Evolutionary conservation across 179 eudicot genomes (phyloP).

Genomic region (Carnegiea gigantea): DNA sequence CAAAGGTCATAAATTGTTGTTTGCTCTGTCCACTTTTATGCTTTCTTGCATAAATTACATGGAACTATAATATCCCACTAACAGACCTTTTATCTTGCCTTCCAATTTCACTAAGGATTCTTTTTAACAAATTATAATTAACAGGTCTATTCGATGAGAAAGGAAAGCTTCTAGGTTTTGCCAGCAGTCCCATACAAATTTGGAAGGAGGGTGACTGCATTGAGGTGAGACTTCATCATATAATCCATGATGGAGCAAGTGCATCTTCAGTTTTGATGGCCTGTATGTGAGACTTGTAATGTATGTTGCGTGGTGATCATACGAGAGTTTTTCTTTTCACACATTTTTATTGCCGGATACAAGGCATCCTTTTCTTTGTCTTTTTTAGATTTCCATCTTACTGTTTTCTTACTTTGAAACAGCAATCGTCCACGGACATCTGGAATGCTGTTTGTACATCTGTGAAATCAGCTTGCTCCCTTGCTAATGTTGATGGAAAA

Average conservation of each 20-base stretch:
- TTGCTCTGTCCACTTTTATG: background rate
- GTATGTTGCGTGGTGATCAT: background rate
- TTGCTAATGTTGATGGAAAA: slow-evolving; percentile 68
- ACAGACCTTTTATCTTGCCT: background rate
- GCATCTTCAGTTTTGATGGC: background rate
- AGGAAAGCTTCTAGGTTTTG: slow-evolving; percentile 80
- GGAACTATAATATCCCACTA: background rate
- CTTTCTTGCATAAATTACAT: background rate
- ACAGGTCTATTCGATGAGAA: slow-evolving; percentile 73
- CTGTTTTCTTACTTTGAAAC: slow-evolving; percentile 25
- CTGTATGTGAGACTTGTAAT: background rate
- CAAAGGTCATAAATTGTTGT: background rate
- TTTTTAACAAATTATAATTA: slow-evolving; percentile 13
- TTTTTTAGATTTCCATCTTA: slow-evolving; percentile 2
- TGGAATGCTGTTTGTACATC: slow-evolving; percentile 97
- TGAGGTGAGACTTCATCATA: slow-evolving; percentile 54
- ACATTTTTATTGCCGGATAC: background rate
- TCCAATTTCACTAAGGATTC: background rate
- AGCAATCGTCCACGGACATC: slow-evolving; percentile 99
- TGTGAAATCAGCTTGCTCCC: slow-evolving; percentile 80
- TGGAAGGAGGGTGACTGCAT: slow-evolving; percentile 96
- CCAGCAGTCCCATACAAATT: slow-evolving; percentile 90
- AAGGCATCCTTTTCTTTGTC: background rate
- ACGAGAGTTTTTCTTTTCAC: background rate
- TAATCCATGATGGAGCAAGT: background rate